A percentile compares a stretch with the other conserved stretches of the same genome.
phyloP scores from a whole-genome alignment of 768 basidiomycete species.

The Lentinula sp. region DNA sequence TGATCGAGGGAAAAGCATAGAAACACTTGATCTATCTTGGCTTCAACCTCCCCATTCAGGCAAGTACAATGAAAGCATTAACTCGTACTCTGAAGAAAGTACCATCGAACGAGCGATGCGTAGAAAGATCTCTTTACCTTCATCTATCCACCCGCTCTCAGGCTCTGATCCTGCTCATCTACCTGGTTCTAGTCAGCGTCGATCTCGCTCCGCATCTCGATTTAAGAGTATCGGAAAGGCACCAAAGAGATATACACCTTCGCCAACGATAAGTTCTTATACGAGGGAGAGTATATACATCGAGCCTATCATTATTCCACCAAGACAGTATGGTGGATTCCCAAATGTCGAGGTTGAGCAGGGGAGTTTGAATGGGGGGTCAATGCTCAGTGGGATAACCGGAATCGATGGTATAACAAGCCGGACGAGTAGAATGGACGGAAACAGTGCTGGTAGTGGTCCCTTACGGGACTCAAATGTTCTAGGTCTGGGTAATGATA shows the following conservation, averaged over 20 bases:
- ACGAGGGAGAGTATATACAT: slow-evolving; percentile 28
- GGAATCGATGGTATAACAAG: background rate
- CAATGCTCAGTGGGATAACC: background rate
- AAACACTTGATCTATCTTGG: slow-evolving; percentile 13
- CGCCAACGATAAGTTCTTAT: slow-evolving; percentile 18
- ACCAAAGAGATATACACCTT: slow-evolving; percentile 28
- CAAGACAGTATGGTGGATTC: slow-evolving; percentile 16
- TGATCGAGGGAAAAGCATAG: slow-evolving; percentile 7
- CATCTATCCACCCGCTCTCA: background rate
- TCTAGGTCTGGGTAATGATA: slow-evolving; percentile 21
- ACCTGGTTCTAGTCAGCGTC: background rate
- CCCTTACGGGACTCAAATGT: slow-evolving; percentile 27
- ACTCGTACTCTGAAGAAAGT: slow-evolving; percentile 10
- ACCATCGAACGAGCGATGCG: background rate
- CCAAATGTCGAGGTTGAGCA: slow-evolving; percentile 13
- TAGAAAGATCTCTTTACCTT: background rate
- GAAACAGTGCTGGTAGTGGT: background rate
- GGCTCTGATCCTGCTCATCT: background rate
- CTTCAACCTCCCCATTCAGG: slow-evolving; percentile 9
- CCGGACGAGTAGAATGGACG: background rate
- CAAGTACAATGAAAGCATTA: slow-evolving; percentile 9
- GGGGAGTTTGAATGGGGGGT: slow-evolving; percentile 2
- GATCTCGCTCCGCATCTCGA: slow-evolving; percentile 12
- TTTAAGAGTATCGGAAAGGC: slow-evolving; percentile 37
- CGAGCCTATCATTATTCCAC: slow-evolving; percentile 24